phyloP scores from a whole-genome alignment of 2,329 filamentous ascomycete genomes.

The Cladophialophora bantiana region DNA sequence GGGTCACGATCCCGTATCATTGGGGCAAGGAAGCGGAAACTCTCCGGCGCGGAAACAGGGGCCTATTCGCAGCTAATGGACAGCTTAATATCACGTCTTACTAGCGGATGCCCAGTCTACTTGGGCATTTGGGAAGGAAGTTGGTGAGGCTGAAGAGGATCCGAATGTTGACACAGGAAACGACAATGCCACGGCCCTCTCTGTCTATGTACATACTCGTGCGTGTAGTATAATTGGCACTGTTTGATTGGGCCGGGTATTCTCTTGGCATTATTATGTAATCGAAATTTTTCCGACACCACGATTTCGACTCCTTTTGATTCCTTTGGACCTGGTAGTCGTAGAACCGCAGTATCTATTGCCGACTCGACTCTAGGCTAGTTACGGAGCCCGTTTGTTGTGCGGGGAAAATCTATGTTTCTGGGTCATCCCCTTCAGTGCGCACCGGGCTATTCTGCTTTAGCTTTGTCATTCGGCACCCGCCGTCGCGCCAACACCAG shows the following conservation, averaged over 20 bases:
- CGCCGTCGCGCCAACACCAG: not conserved
- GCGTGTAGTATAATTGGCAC: not conserved
- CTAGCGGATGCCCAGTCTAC: not conserved
- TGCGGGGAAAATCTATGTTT: not conserved
- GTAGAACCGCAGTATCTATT: not conserved
- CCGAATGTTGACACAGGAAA: not conserved
- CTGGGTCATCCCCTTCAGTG: not conserved
- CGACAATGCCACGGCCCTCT: not conserved
- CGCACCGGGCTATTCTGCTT: not conserved
- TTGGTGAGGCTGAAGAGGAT: constrained; percentile 1
- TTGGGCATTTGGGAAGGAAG: not conserved
- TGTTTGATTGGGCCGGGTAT: constrained; percentile 14
- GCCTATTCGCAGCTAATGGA: not conserved
- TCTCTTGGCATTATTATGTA: constrained; percentile 19
- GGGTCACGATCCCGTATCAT: not conserved
- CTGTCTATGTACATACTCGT: not conserved
- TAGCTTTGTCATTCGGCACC: not conserved
- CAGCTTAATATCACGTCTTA: not conserved
- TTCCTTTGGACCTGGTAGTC: not conserved
- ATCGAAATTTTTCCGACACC: constrained; percentile 18
- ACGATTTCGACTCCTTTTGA: not conserved
- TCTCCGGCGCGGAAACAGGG: not conserved
- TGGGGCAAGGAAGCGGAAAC: not conserved
- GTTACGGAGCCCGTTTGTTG: constrained; percentile 2
- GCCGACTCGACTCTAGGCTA: not conserved